Percentiles rank a stretch among this genome's conserved stretches.
Evolutionary conservation across 192 early-diverging fungal species (phyloP).

Genomic region (Backusella parvicylindrica): DNA sequence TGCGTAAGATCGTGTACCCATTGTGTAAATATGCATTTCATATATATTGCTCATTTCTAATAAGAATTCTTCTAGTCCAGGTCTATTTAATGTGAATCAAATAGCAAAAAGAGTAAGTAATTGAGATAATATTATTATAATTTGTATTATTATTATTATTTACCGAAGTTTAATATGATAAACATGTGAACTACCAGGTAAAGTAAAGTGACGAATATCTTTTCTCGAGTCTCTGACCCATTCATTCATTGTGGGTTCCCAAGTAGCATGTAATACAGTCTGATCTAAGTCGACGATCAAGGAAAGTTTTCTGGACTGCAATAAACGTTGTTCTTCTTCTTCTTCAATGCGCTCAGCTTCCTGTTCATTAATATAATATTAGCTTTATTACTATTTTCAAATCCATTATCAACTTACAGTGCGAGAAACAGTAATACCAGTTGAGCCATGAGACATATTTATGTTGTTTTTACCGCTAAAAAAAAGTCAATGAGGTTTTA

Average conservation of each 20-base stretch:
- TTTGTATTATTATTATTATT: background rate
- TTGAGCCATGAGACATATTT: constrained; percentile 71
- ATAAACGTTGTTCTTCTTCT: constrained; percentile 59
- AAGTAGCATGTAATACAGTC: constrained; percentile 93
- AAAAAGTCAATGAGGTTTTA: background rate
- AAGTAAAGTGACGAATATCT: constrained; percentile 74
- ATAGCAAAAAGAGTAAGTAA: no score
- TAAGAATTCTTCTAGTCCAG: constrained; percentile 79
- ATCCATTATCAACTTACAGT: constrained; percentile 29
- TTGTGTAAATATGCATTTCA: constrained; percentile 99
- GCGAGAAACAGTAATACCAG: constrained; percentile 66
- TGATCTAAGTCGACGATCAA: constrained; percentile 97
- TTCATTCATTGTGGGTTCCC: constrained; percentile 68
- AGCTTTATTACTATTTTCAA: background rate
- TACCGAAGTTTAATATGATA: constrained; percentile 89
- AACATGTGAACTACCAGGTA: constrained; percentile 64
- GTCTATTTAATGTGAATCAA: no score
- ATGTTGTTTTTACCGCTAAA: constrained; percentile 59
- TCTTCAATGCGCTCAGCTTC: constrained; percentile 71
- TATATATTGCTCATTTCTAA: constrained; percentile 61
- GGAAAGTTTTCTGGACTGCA: constrained; percentile 67
- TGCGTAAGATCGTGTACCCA: constrained; percentile 95
- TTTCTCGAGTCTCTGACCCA: constrained; percentile 59
- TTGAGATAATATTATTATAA: no score
- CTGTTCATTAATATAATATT: constrained; percentile 20